Evolutionary conservation across 257 asterid species (phyloP).

Genomic region (Cinchona pubescens): DNA sequence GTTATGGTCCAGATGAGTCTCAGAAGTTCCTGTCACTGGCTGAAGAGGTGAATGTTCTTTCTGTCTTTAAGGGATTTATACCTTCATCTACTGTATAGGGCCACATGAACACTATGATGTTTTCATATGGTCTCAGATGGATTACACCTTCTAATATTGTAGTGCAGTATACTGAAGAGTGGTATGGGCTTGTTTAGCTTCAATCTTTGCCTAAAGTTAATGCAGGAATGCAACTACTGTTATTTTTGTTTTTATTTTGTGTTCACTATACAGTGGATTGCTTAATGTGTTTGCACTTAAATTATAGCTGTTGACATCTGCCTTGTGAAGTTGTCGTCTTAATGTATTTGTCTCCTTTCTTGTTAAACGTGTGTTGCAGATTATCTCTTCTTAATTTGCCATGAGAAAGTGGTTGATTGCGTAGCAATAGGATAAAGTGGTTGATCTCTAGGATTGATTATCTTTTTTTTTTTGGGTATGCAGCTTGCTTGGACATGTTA

Average conservation of each 20-base stretch:
- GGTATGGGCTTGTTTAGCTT: not conserved
- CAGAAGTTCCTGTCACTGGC: constrained; percentile 73
- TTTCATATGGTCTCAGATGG: not conserved
- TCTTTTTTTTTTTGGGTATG: constrained; percentile 23
- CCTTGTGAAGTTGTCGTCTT: not conserved
- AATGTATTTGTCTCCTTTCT: not conserved
- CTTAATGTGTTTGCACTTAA: not conserved
- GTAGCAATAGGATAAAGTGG: constrained; percentile 6
- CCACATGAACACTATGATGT: not conserved
- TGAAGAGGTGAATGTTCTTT: constrained; percentile 64
- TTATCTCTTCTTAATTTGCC: too few relatives aligned
- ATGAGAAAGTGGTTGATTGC: too few relatives aligned
- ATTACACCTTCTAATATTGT: not conserved
- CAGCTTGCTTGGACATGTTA: constrained; percentile 99
- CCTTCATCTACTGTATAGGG: not conserved
- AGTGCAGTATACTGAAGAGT: not conserved
- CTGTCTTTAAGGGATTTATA: not conserved
- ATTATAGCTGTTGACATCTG: not conserved
- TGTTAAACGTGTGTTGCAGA: not conserved
- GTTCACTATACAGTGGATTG: not conserved
- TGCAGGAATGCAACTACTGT: not conserved
- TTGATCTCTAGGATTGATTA: not conserved
- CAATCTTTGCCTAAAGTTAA: not conserved
- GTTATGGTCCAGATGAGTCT: constrained; percentile 81
- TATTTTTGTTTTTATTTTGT: constrained; percentile 7